phyloP scores from a whole-genome alignment of 2,329 filamentous ascomycete species.

The Fusarium humuli region DNA sequence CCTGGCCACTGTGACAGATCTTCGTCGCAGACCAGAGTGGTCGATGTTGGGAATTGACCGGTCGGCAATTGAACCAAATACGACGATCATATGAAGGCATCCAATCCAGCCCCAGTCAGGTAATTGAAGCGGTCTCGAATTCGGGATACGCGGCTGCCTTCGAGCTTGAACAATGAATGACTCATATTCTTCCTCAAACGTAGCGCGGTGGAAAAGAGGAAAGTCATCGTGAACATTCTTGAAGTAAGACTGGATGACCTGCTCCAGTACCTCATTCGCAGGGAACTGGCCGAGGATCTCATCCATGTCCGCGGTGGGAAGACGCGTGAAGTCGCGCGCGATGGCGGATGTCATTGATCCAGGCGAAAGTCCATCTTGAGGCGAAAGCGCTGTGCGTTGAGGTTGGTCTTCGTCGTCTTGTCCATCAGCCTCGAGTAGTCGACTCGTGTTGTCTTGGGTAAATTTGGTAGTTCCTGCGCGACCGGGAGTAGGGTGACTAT shows the following conservation, averaged over 20 bases:
- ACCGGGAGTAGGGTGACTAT: conserved; percentile 1
- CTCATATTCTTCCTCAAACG: conserved; percentile 53
- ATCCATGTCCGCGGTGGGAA: conserved; percentile 44
- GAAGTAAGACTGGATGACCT: conserved; percentile 52
- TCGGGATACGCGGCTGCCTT: background rate
- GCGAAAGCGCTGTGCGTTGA: background rate
- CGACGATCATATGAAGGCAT: conserved; percentile 54
- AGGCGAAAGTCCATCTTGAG: conserved; percentile 42
- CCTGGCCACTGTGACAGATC: conserved; percentile 22
- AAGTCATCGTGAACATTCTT: conserved; percentile 52
- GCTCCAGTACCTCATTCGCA: conserved; percentile 44
- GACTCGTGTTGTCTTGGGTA: conserved; percentile 33
- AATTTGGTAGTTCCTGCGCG: conserved; percentile 20
- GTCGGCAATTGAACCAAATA: conserved; percentile 51
- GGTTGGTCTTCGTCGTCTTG: conserved; percentile 30
- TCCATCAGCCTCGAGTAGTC: conserved; percentile 31
- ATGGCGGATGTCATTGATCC: conserved; percentile 45
- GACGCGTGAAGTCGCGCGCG: conserved; percentile 47
- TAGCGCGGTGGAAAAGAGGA: conserved; percentile 51
- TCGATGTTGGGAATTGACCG: conserved; percentile 42
- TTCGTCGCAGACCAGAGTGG: conserved; percentile 43
- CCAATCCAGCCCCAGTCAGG: conserved; percentile 52
- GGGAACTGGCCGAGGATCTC: conserved; percentile 48
- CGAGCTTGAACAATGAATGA: conserved; percentile 43
- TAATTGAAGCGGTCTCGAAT: conserved; percentile 13